Percentiles rank a stretch among this genome's conserved stretches.
Evolutionary conservation across 2,329 filamentous ascomycete species (phyloP).

Genomic region (Falciphora oryzae): DNA sequence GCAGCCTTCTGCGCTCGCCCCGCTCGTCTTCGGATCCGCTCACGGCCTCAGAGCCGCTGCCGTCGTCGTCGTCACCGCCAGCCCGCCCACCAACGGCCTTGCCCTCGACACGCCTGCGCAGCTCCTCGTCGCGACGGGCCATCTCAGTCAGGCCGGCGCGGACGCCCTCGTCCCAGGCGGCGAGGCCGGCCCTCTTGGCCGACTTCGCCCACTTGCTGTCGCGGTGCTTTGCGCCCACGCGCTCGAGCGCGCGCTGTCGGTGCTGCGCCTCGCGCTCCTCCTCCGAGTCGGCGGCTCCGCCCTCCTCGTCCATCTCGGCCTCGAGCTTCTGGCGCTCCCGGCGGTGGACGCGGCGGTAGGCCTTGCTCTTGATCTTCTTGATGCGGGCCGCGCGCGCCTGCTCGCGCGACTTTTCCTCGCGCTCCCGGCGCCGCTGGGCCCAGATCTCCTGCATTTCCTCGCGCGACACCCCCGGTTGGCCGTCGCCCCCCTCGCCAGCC

Average conservation of each 20-base stretch:
- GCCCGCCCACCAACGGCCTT: constrained; percentile 9
- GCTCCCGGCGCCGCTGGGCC: constrained; percentile 68
- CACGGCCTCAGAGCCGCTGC: constrained; percentile 43
- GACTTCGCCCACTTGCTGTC: constrained; percentile 92
- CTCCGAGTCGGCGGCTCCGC: constrained; percentile 57
- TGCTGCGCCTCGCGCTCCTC: constrained; percentile 61
- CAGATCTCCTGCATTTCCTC: constrained; percentile 67
- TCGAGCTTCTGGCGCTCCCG: constrained; percentile 59
- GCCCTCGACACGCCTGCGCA: constrained; percentile 66
- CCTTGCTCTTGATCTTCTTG: constrained; percentile 98
- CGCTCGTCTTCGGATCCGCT: constrained; percentile 51
- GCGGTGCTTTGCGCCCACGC: constrained; percentile 78
- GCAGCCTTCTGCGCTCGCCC: constrained; percentile 45
- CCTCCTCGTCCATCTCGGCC: constrained; percentile 47
- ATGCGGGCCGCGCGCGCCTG: constrained; percentile 84
- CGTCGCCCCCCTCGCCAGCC: no score
- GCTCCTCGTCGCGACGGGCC: constrained; percentile 75
- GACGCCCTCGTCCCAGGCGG: constrained; percentile 85
- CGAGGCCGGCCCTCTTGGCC: constrained; percentile 69
- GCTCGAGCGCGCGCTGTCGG: constrained; percentile 71
- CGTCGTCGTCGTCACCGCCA: constrained; percentile 16
- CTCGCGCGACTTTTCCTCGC: constrained; percentile 84
- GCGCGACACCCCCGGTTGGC: constrained; percentile 53
- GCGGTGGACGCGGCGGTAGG: constrained; percentile 86
- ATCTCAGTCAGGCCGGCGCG: constrained; percentile 72